These are phyloP conservation scores for Fusarium agapanthi DNA, from an alignment of 2,329 filamentous ascomycete species.

Conservation along the genomic window DNA sequence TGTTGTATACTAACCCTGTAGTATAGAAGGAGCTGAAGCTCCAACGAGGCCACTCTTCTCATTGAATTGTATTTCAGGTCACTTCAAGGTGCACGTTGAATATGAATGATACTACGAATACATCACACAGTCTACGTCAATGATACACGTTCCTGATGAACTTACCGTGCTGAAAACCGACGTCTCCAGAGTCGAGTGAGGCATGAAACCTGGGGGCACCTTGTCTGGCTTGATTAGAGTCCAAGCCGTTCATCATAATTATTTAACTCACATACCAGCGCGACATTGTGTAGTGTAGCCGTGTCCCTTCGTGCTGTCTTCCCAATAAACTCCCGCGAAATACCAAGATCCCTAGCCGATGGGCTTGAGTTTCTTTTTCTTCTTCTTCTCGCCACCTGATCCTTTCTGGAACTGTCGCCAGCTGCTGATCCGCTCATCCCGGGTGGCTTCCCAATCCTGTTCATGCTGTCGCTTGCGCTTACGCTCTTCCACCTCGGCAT, in stretches of 20 bases:
- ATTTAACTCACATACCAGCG: slow-evolving; percentile 46
- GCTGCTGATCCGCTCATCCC: slow-evolving; percentile 90
- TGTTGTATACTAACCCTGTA: slow-evolving; percentile 47
- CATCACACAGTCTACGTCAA: slow-evolving; percentile 5
- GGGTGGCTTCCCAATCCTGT: slow-evolving; percentile 91
- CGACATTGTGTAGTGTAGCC: slow-evolving; percentile 19
- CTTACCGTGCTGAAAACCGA: slow-evolving; percentile 30
- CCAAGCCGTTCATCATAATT: slow-evolving; percentile 41
- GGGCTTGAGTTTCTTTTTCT: slow-evolving; percentile 76
- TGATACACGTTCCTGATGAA: slow-evolving; percentile 3
- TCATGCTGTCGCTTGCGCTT: slow-evolving; percentile 93
- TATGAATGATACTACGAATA: slow-evolving; percentile 13
- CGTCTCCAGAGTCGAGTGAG: slow-evolving; percentile 10
- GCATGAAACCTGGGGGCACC: slow-evolving; percentile 15
- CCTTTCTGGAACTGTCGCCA: slow-evolving; percentile 93
- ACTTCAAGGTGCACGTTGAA: not conserved
- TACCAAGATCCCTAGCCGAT: slow-evolving; percentile 56
- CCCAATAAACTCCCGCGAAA: slow-evolving; percentile 14
- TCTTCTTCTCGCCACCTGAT: slow-evolving; percentile 67
- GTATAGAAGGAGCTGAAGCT: slow-evolving; percentile 44
- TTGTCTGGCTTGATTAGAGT: slow-evolving; percentile 46
- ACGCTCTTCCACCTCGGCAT: slow-evolving; percentile 82
- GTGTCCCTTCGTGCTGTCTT: slow-evolving; percentile 16
- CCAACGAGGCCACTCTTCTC: slow-evolving; percentile 49
- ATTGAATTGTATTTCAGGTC: slow-evolving; percentile 33